A percentile compares a stretch with the other conserved stretches of the same genome.
Conservation (phyloP, 345 rosid genomes). For the Populus deltoides region DNA sequence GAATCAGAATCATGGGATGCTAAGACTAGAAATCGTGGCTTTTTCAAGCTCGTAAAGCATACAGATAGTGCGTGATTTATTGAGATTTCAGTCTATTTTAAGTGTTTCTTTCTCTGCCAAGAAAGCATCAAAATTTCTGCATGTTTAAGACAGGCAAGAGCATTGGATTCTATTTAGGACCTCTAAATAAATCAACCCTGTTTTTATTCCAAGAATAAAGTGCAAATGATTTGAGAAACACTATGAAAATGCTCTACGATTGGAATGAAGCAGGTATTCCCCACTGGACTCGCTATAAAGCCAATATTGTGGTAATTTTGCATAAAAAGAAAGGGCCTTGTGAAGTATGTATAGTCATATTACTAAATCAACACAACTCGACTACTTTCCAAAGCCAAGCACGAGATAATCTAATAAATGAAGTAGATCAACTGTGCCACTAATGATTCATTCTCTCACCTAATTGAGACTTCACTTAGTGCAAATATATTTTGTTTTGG, state of each 20-base stretch:
- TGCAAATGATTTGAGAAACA: constrained; percentile 12
- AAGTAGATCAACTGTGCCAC: constrained; percentile 14
- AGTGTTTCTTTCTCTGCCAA: background rate
- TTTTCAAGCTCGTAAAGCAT: background rate
- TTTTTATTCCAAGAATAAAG: background rate
- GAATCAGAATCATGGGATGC: background rate
- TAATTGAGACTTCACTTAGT: background rate
- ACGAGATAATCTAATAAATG: constrained; percentile 21
- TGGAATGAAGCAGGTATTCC: background rate
- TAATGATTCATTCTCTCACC: background rate
- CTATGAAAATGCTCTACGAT: constrained; percentile 2
- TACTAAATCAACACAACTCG: background rate
- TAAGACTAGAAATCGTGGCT: background rate
- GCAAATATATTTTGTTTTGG: background rate
- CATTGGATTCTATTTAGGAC: constrained; percentile 25
- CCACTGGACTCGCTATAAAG: background rate
- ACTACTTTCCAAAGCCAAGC: constrained; percentile 1
- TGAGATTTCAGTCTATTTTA: background rate
- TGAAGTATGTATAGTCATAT: background rate
- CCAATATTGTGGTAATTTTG: background rate
- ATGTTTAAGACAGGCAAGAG: background rate
- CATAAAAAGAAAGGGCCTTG: background rate
- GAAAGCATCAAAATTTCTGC: constrained; percentile 9
- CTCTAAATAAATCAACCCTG: constrained; percentile 20
- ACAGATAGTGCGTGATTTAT: background rate